Percentiles rank a stretch among this genome's conserved stretches.
phyloP scores from a whole-genome alignment of 257 asterid species.

The Jacaranda mimosifolia region DNA sequence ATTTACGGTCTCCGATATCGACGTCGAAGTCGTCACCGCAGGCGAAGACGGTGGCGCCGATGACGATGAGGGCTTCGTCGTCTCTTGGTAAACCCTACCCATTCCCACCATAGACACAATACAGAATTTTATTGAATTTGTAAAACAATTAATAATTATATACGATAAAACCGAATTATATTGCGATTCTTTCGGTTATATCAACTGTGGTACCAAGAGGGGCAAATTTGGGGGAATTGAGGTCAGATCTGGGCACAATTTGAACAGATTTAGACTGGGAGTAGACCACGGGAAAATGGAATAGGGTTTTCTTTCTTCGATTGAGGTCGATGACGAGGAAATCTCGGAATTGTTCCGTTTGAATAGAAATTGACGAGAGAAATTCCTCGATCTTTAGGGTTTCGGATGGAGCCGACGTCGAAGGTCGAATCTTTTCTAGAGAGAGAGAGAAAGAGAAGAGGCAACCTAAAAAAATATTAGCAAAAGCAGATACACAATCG shows the following conservation, averaged over 20 bases:
- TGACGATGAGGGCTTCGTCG: constrained; percentile 58
- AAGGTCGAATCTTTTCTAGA: constrained; percentile 40
- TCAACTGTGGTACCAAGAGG: neutral
- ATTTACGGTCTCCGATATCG: constrained; percentile 80
- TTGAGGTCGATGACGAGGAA: constrained; percentile 39
- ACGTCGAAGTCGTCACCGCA: constrained; percentile 72
- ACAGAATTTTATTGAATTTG: constrained; percentile 3
- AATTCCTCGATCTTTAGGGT: constrained; percentile 52
- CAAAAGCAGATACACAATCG: neutral
- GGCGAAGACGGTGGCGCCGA: constrained; percentile 53
- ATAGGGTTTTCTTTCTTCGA: constrained; percentile 33
- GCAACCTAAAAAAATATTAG: neutral
- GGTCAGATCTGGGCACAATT: constrained; percentile 44
- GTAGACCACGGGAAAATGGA: constrained; percentile 25
- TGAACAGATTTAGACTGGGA: constrained; percentile 30
- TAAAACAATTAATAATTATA: neutral
- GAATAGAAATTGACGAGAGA: constrained; percentile 39
- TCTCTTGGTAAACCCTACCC: constrained; percentile 71
- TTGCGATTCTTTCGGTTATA: constrained; percentile 16
- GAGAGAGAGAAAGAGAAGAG: constrained; percentile 21
- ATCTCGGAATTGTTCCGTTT: constrained; percentile 30
- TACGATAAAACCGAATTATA: neutral
- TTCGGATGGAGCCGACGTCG: constrained; percentile 38
- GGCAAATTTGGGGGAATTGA: constrained; percentile 23
- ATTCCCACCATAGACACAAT: constrained; percentile 52